These are phyloP conservation scores for Phytophthora lateralis DNA, from an alignment of 352 stramenopile species.

Conservation along the genomic window DNA sequence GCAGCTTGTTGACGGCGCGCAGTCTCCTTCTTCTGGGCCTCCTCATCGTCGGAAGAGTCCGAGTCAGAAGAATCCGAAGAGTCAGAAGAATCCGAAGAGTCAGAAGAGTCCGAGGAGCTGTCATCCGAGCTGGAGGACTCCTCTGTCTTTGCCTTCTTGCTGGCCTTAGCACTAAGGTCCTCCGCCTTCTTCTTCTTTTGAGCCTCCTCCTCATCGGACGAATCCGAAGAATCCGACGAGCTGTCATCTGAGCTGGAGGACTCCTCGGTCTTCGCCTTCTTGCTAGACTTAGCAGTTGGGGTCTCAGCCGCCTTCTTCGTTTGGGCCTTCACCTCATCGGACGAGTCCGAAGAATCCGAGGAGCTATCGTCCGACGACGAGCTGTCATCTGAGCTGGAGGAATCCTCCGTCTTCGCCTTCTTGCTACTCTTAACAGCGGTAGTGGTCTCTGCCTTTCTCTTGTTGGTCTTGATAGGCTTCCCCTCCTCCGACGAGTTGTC, in stretches of 20 bases:
- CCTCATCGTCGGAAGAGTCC: constrained; percentile 65
- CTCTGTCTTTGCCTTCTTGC: constrained; percentile 48
- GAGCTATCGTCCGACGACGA: no score
- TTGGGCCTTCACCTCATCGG: constrained; percentile 49
- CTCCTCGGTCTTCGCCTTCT: constrained; percentile 49
- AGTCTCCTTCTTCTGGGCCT: constrained; percentile 79
- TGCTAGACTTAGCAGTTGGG: constrained; percentile 33
- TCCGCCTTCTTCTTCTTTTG: constrained; percentile 57
- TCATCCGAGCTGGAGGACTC: constrained; percentile 45
- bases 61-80: constrained; percentile 59
- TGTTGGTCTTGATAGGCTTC: background rate
- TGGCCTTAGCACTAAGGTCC: constrained; percentile 30
- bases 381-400: constrained; percentile 26
- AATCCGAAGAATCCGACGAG: constrained; percentile 34
- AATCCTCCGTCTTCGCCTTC: constrained; percentile 36
- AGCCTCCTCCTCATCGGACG: constrained; percentile 51
- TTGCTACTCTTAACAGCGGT: constrained; percentile 9
- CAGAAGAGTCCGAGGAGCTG: constrained; percentile 21
- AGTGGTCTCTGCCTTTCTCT: constrained; percentile 20
- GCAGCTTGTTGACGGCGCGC: constrained; percentile 72
- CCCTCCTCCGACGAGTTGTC: constrained; percentile 25
- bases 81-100: constrained; percentile 30
- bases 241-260: constrained; percentile 44
- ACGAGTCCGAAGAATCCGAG: constrained; percentile 39
- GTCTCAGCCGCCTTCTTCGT: constrained; percentile 69